Evolutionary conservation across 805 yeast species (phyloP).

Genomic region (Zygotorulaspora florentina): DNA sequence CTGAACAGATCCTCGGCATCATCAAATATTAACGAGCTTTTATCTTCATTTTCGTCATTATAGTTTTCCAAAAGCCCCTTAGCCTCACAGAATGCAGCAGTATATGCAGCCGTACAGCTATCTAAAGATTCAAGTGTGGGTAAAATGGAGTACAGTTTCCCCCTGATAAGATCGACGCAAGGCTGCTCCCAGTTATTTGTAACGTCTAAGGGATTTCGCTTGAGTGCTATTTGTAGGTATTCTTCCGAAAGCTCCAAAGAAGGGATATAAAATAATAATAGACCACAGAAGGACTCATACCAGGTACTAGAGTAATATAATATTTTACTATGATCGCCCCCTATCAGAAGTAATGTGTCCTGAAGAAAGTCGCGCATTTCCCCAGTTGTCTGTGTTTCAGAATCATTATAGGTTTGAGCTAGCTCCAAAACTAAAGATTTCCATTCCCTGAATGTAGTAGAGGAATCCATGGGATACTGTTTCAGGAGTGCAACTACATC

Average conservation of each 20-base stretch:
- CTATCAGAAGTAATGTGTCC: constrained; percentile 33
- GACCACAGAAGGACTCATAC: constrained; percentile 61
- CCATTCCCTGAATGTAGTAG: constrained; percentile 38
- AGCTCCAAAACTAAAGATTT: constrained; percentile 31
- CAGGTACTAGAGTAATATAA: constrained; percentile 51
- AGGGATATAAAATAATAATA: constrained; percentile 60
- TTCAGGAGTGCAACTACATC: constrained; percentile 35
- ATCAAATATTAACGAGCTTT: not conserved
- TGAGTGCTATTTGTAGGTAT: constrained; percentile 38
- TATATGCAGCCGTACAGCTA: constrained; percentile 58
- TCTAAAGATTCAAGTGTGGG: constrained; percentile 57
- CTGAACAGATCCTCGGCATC: constrained; percentile 31
- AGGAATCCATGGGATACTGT: constrained; percentile 35
- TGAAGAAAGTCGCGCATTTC: constrained; percentile 31
- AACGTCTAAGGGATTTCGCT: constrained; percentile 36
- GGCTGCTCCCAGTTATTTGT: constrained; percentile 50
- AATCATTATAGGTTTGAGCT: constrained; percentile 23
- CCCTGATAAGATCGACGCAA: constrained; percentile 53
- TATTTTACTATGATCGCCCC: constrained; percentile 44
- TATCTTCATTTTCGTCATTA: constrained; percentile 24
- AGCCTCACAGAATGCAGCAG: constrained; percentile 59
- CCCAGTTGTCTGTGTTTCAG: constrained; percentile 23
- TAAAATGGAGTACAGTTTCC: constrained; percentile 53
- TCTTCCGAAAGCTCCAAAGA: constrained; percentile 41
- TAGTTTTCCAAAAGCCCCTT: constrained; percentile 52